phyloP scores from a whole-genome alignment of 805 yeast genomes.

The Saturnispora zaruensis region DNA sequence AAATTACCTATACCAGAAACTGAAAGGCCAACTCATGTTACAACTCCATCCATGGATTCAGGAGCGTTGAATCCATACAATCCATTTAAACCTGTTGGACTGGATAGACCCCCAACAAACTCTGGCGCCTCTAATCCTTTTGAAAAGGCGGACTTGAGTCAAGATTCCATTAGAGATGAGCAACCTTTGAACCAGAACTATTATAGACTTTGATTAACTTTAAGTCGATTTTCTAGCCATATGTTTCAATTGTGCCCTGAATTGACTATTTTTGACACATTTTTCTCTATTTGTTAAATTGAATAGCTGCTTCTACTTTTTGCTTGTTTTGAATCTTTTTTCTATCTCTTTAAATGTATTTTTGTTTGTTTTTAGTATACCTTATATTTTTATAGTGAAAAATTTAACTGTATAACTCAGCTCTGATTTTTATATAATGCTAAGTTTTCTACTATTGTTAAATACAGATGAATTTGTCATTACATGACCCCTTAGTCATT shows the following conservation, averaged over 20 bases:
- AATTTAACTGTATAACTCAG: neutral
- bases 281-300: neutral
- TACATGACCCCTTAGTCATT: constrained; percentile 85
- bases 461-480: constrained; percentile 71
- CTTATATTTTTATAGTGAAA: too few species aligned
- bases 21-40: neutral
- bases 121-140: neutral
- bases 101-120: constrained; percentile 3
- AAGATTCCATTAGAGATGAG: neutral
- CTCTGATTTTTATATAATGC: too few species aligned
- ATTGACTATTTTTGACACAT: neutral
- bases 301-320: neutral
- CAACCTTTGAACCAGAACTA: neutral
- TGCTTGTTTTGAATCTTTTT: neutral
- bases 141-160: neutral
- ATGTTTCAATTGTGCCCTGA: neutral
- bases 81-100: constrained; percentile 4
- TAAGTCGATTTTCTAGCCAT: neutral
- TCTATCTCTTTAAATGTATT: neutral
- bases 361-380: neutral
- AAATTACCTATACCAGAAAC: neutral
- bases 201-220: neutral
- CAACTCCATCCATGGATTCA: constrained; percentile 8
- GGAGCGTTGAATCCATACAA: constrained; percentile 5
- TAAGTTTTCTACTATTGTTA: too few species aligned